phyloP scores from a whole-genome alignment of 805 yeast species.

The Yamadazyma ubonensis region DNA sequence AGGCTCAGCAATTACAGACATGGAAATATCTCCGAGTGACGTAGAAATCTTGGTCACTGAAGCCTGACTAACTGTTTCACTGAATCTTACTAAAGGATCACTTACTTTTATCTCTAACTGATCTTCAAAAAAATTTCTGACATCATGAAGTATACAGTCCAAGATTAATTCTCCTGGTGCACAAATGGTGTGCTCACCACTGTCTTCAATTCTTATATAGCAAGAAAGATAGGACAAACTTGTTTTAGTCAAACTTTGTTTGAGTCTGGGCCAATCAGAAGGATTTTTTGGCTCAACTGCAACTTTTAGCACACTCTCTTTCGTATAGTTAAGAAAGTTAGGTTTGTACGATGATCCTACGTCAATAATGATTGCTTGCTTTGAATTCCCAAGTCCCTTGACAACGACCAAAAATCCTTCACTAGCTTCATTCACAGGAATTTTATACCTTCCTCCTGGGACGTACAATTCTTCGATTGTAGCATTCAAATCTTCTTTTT shows the following conservation, averaged over 20 bases:
- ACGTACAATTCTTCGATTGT: constrained; percentile 46
- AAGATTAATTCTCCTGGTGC: constrained; percentile 88
- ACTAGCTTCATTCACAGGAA: constrained; percentile 51
- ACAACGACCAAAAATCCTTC: constrained; percentile 71
- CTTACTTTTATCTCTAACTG: constrained; percentile 76
- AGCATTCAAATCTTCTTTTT: constrained; percentile 51
- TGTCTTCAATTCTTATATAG: constrained; percentile 73
- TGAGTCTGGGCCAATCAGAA: constrained; percentile 69
- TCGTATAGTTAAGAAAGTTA: not conserved
- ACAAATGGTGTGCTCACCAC: constrained; percentile 78
- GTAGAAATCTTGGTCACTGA: constrained; percentile 68
- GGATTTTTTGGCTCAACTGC: constrained; percentile 83
- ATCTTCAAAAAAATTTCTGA: constrained; percentile 58
- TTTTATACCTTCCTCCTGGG: constrained; percentile 69
- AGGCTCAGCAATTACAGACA: constrained; percentile 79
- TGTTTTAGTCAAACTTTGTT: constrained; percentile 65
- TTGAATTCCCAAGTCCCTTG: constrained; percentile 56
- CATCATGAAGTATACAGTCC: constrained; percentile 79
- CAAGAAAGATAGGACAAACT: constrained; percentile 65
- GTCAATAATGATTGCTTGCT: constrained; percentile 56
- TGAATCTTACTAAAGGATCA: constrained; percentile 75
- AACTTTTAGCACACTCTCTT: constrained; percentile 67
- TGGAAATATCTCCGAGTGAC: constrained; percentile 50
- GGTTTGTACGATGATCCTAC: not conserved
- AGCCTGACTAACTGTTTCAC: constrained; percentile 69